These are phyloP conservation scores for Zygosaccharomyces pseudobailii DNA, from an alignment of 1,139 yeast species.

Conservation along the genomic window DNA sequence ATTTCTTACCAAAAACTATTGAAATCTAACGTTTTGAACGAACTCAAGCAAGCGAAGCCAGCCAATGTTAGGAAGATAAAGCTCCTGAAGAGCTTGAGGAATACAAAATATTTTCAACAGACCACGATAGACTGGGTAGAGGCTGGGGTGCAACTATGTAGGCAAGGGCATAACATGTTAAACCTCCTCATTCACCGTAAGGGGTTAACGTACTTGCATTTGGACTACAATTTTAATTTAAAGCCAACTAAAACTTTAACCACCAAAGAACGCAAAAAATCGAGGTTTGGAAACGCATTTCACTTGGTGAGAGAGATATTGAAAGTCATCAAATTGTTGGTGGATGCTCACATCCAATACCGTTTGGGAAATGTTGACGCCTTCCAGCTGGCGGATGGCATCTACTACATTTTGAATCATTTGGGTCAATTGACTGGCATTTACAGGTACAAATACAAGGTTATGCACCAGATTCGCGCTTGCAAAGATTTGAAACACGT, in stretches of 20 bases:
- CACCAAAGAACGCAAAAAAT: conserved; percentile 92
- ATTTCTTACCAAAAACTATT: conserved; percentile 84
- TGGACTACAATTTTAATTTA: conserved; percentile 91
- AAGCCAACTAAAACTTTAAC: conserved; percentile 96
- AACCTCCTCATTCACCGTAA: conserved; percentile 84
- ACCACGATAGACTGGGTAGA: conserved; percentile 97
- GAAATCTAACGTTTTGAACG: conserved; percentile 69
- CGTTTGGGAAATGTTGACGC: conserved; percentile 89
- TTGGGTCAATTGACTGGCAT: conserved; percentile 95
- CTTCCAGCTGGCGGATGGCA: conserved; percentile 90
- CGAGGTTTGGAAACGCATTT: conserved; percentile 95
- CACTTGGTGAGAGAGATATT: conserved; percentile 87
- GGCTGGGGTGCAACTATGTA: conserved; percentile 89
- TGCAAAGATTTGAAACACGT: conserved; percentile 94
- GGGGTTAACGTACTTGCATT: conserved; percentile 86
- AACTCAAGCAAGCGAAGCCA: conserved; percentile 47
- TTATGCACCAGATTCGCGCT: conserved; percentile 96
- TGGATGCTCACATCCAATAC: conserved; percentile 90
- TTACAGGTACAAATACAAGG: conserved; percentile 92
- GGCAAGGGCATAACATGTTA: conserved; percentile 92
- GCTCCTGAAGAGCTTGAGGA: conserved; percentile 61
- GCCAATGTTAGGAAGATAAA: conserved; percentile 47
- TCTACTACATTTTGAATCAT: conserved; percentile 85
- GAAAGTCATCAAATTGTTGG: conserved; percentile 74
- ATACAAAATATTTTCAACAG: conserved; percentile 84